Base-by-base conservation (phyloP, 129 eudicot genomes). In the Lonicera japonica region DNA sequence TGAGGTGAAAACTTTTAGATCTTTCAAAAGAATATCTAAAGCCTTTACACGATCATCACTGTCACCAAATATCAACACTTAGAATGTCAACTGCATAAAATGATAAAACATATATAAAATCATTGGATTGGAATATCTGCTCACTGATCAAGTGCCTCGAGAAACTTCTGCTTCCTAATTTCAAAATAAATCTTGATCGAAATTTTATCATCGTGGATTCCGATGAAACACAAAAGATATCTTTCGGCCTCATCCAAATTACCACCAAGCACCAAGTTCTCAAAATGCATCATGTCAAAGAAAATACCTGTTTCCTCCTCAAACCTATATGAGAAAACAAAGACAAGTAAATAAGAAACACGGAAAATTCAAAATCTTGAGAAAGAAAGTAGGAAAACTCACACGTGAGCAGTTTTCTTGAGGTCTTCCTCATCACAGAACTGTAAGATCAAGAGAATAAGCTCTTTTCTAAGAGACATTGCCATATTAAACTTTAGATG, bases 111-210 rank as follows among this genome's bases (percentile, higher is more conserved):
- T 29, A 29, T 29, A 29, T 29, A 29, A 1, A 29, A 29, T 29
- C 36, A 59, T 18, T 16, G 21, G 21, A 56, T 41, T 8, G 16
- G 25, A 24, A 10, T 12, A 56, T 19, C 21, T 47, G 18, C 40
- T 73, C 56, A 79, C 80, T 47, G 66, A 63, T 79, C 80, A 2
- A 79, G 58, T 2, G 84, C 84, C 71, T 79, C 84, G 20, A 69
- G 73, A 56, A 23, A 79, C 70, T 69, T 70, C 39, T 73, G 79
- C 67, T 79, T 79, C 64, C 79, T 62, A 24, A 79, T 65, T 64
- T 79, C 84, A 56, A 74, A 79, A 48, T 58, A 79, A 8, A 74
- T 70, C 73, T 79, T 79, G 11, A 52, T 65, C 7, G 76, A 73
- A 34, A 56, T 69, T 34, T 50, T 54, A 70, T 74, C 66, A 23